Evolutionary conservation across 148 eudicot species (phyloP).

Genomic region (Camellia sinensis): DNA sequence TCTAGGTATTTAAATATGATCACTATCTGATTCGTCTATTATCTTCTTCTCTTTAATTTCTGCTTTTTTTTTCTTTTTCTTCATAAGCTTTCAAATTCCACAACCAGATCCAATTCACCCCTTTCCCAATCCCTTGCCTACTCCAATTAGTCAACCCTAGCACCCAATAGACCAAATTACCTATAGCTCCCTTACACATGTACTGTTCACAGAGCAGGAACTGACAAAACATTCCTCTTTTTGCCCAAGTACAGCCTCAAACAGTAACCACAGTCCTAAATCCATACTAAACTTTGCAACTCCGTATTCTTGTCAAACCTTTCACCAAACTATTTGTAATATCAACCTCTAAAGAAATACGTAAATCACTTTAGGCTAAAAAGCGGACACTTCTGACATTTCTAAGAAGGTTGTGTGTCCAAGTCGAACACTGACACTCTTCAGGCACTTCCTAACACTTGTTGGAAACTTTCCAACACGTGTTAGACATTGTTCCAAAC

Average conservation of each 20-base stretch:
- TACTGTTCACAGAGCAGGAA: neutral
- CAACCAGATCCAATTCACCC: neutral
- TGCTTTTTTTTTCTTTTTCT: neutral
- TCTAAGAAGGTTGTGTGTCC: no score
- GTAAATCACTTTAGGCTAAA: no score
- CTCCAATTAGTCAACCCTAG: neutral
- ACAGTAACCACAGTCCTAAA: neutral
- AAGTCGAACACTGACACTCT: no score
- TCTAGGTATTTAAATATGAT: neutral
- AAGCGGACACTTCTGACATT: no score
- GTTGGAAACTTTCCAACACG: no score
- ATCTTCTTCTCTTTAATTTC: neutral
- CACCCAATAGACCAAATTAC: neutral
- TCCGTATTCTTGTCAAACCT: neutral
- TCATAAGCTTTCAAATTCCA: neutral
- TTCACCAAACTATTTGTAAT: neutral
- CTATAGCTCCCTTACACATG: neutral
- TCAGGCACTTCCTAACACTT: no score
- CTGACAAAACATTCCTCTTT: neutral
- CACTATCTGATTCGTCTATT: neutral
- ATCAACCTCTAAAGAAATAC: neutral
- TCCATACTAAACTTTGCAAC: neutral
- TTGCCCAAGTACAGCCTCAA: neutral
- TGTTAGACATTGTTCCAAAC: no score
- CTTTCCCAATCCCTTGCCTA: neutral